Evolutionary conservation across 805 yeast species (phyloP).

Genomic region (Spathaspora gorwiae): DNA sequence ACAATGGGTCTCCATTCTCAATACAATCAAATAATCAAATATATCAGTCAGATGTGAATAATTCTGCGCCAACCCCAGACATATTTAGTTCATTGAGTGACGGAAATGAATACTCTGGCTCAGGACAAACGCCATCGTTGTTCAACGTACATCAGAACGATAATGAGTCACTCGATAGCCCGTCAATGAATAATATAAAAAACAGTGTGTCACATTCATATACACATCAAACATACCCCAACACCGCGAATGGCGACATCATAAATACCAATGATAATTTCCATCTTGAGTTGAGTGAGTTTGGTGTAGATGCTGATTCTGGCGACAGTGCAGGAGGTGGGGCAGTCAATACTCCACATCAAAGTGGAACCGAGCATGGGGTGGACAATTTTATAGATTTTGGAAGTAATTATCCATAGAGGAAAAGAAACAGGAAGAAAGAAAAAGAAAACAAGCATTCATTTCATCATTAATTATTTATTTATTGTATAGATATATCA

Average conservation of each 20-base stretch:
- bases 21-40: conserved; percentile 1
- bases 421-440: background rate
- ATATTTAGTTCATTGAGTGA: background rate
- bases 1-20: conserved; percentile 5
- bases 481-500: too few relatives aligned
- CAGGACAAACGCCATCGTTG: background rate
- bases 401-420: conserved; percentile 5
- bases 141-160: background rate
- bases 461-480: background rate
- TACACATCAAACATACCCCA: conserved; percentile 1
- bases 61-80: conserved; percentile 1
- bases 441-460: background rate
- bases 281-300: conserved; percentile 4
- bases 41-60: conserved; percentile 3
- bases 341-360: background rate
- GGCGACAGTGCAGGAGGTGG: background rate
- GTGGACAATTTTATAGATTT: conserved; percentile 9
- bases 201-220: background rate
- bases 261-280: background rate
- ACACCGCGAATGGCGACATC: background rate
- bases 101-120: background rate
- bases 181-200: background rate
- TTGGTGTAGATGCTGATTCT: background rate
- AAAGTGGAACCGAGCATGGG: conserved; percentile 3
- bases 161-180: conserved; percentile 1